Base-by-base conservation (phyloP, 2,329 filamentous ascomycete species). In the Pyrenochaeta sp. region DNA sequence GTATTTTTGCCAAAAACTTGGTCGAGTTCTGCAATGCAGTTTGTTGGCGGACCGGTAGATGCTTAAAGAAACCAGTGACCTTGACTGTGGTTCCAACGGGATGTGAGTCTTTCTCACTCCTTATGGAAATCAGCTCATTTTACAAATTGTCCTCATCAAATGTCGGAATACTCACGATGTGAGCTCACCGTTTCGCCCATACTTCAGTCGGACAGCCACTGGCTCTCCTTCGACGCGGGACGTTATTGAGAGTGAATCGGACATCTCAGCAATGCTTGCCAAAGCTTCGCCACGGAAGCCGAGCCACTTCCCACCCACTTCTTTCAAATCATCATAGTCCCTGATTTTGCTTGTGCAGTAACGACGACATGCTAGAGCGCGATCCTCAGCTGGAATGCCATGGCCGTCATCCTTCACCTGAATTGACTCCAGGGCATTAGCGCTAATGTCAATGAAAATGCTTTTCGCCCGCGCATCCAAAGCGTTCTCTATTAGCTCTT, bases 241-340 rank as follows among this genome's bases (percentile, higher is more conserved):
- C 10, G 78, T 87, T 36, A 91, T 72, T 6, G 71, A 74, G 29
- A 91, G 46, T 2, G 64, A 71, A 3, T 77, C 74, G 24, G 82
- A 83, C 44, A 89, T 63, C 28, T 80, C 77, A 46, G 82, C 85
- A 45, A 80, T 78, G 65, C 83, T 85, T 26, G 87, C 86, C 47
- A 93, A 72, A 11, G 88, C 88, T 61, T 90, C 83, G 14, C 89
- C 89, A 23, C 89, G 81, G 61, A 92, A 93, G 2, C 89, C 89
- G n/a, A 92, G 77, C 21, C 79, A 85, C 29, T 72, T 75, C 1
- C 81, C 79, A 6, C 81, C 83, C 14, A 85, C 71, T 2, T 61
- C 65, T 36, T 72, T 75, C 24, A 91, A 72, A 35, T 91, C 86
- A 0, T 82, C 77, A 44, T 87, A 81, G n/a, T 73, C 74, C 35